These are phyloP conservation scores for Citrus mangshanensis DNA, from an alignment of 345 rosid species.

Conservation along the genomic window DNA sequence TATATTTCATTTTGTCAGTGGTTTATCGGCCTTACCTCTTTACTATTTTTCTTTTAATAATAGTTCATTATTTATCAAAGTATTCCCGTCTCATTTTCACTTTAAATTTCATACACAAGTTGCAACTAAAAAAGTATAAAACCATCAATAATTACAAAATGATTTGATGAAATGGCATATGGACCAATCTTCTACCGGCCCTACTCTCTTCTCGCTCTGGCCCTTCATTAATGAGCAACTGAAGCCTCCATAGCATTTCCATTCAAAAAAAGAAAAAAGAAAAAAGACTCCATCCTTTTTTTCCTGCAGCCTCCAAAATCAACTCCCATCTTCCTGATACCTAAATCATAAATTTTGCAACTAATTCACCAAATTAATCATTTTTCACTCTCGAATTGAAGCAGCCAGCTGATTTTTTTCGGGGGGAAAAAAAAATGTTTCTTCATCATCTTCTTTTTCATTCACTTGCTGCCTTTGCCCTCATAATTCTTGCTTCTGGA, in stretches of 20 bases:
- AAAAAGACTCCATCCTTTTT: not conserved
- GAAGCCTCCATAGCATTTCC: too few relatives aligned
- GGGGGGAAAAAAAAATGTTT: not conserved
- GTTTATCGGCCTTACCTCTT: too few relatives aligned
- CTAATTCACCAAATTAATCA: not conserved
- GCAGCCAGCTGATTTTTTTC: not conserved
- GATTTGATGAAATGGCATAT: not conserved
- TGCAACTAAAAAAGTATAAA: not conserved
- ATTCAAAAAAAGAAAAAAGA: not conserved
- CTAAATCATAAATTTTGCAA: not conserved
- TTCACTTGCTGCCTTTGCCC: slow-evolving; percentile 14
- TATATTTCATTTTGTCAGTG: too few relatives aligned
- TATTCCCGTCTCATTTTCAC: too few relatives aligned
- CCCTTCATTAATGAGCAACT: not conserved
- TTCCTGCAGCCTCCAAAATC: not conserved
- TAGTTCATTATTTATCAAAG: too few relatives aligned
- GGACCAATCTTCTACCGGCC: not conserved
- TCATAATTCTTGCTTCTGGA: slow-evolving; percentile 21
- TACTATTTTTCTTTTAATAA: too few relatives aligned
- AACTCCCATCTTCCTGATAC: not conserved
- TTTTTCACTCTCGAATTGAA: not conserved
- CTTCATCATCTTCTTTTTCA: slow-evolving; percentile 7
- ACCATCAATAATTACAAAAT: not conserved
- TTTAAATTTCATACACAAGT: not conserved
- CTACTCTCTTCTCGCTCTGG: not conserved